Conservation (phyloP, 495 filamentous ascomycete species). For the Tuber melanosporum region DNA sequence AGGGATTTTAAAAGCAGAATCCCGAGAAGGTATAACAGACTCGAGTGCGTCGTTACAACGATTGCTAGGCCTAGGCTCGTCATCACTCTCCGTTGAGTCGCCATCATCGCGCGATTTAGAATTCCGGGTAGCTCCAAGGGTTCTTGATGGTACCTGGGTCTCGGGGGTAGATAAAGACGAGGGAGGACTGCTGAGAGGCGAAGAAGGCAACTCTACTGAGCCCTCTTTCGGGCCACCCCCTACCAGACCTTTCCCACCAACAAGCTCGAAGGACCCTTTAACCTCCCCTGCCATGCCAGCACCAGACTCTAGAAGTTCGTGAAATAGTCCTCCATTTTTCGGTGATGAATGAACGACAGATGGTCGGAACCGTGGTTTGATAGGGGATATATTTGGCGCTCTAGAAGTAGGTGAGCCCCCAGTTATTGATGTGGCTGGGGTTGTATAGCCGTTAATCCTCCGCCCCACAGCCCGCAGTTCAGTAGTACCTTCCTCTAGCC, state of each 20-base stretch:
- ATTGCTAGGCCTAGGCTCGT: background rate
- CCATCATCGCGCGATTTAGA: background rate
- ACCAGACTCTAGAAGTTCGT: background rate
- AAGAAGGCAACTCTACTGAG: background rate
- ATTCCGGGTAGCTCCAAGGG: background rate
- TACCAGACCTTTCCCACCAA: background rate
- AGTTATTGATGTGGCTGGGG: slow-evolving; percentile 22
- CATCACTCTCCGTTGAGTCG: slow-evolving; percentile 24
- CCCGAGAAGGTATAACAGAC: background rate
- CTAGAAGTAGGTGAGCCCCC: slow-evolving; percentile 6
- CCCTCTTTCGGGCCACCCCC: background rate
- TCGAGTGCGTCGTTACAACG: background rate
- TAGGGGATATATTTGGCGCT: slow-evolving; percentile 22
- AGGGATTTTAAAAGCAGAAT: slow-evolving; percentile 8
- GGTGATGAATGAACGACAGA: background rate
- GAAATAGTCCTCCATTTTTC: slow-evolving; percentile 22
- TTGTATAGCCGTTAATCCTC: slow-evolving; percentile 15
- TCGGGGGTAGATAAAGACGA: slow-evolving; percentile 19
- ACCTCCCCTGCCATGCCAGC: background rate
- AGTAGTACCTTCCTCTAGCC: slow-evolving; percentile 8
- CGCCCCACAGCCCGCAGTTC: slow-evolving; percentile 3
- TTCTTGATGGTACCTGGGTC: slow-evolving; percentile 7
- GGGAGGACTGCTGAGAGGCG: slow-evolving; percentile 2
- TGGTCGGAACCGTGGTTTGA: slow-evolving; percentile 17
- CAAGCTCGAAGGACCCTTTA: background rate